These are phyloP conservation scores for Mycogone perniciosa DNA, from an alignment of 2,329 filamentous ascomycete genomes.

Conservation along the genomic window DNA sequence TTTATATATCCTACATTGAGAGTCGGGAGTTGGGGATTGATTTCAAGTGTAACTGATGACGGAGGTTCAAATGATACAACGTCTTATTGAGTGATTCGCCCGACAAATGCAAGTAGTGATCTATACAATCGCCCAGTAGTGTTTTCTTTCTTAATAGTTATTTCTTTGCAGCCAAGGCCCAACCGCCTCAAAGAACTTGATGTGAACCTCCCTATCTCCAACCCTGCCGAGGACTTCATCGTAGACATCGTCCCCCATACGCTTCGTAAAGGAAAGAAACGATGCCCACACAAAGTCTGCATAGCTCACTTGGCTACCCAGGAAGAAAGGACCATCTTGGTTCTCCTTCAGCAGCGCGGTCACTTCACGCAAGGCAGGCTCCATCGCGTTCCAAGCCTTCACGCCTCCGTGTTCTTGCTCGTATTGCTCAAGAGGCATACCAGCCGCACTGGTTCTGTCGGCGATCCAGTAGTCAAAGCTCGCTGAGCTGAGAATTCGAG, in stretches of 20 bases:
- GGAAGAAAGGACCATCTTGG: conserved; percentile 52
- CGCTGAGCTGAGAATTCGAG: conserved; percentile 42
- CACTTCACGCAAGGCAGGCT: conserved; percentile 28
- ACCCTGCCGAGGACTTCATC: conserved; percentile 30
- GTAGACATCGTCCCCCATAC: conserved; percentile 29
- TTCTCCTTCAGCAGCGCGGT: conserved; percentile 48
- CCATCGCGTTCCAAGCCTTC: conserved; percentile 40
- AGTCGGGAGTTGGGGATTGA: too few relatives aligned
- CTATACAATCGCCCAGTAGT: background rate
- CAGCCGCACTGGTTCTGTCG: conserved; percentile 43
- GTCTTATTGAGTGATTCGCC: too few relatives aligned
- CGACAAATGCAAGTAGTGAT: background rate
- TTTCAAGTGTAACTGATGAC: too few relatives aligned
- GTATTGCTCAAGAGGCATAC: conserved; percentile 47
- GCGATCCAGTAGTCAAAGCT: conserved; percentile 50
- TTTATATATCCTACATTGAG: too few relatives aligned
- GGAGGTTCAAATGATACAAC: too few relatives aligned
- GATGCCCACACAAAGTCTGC: conserved; percentile 53
- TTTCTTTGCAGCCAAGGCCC: conserved; percentile 36
- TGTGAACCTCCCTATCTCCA: conserved; percentile 33
- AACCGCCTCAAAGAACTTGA: conserved; percentile 33
- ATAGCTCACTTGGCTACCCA: conserved; percentile 49
- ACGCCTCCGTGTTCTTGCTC: conserved; percentile 43
- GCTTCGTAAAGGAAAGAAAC: conserved; percentile 37
- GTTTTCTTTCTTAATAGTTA: conserved; percentile 23